phyloP scores from a whole-genome alignment of 2,329 filamentous ascomycete genomes.

The Fusarium pseudograminearum region DNA sequence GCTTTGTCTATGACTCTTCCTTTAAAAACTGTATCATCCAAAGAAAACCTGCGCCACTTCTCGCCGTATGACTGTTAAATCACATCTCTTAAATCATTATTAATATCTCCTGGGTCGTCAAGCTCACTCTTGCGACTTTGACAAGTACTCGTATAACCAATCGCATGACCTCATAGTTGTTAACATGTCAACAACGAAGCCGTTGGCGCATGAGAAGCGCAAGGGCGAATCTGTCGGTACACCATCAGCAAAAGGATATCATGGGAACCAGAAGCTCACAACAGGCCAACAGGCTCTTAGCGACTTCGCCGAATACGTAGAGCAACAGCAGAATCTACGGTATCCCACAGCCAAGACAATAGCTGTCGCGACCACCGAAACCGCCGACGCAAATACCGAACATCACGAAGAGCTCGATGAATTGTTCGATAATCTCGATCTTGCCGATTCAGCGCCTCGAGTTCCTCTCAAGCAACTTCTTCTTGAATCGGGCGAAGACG shows the following conservation, averaged over 20 bases:
- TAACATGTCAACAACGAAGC: conserved; percentile 69
- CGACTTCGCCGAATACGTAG: conserved; percentile 98
- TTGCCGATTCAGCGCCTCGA: conserved; percentile 75
- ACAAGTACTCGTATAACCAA: conserved; percentile 50
- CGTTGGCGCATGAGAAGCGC: conserved; percentile 80
- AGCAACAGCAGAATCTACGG: conserved; percentile 86
- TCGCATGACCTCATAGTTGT: conserved; percentile 42
- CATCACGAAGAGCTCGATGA: conserved; percentile 87
- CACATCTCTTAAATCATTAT: conserved; percentile 2
- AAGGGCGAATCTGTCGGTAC: conserved; percentile 83
- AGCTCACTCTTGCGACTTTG: conserved; percentile 15
- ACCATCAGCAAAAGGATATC: neutral
- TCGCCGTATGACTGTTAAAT: conserved; percentile 1
- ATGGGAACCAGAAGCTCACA: conserved; percentile 16
- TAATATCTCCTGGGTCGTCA: conserved; percentile 14
- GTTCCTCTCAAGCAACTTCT: conserved; percentile 82
- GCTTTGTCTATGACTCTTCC: conserved; percentile 47
- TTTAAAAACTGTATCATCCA: conserved; percentile 6
- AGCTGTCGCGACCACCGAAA: conserved; percentile 46
- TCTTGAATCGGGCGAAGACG: conserved; percentile 70
- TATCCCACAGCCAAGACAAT: conserved; percentile 61
- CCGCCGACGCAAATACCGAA: conserved; percentile 57
- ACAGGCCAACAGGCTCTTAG: conserved; percentile 73
- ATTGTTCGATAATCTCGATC: conserved; percentile 88
- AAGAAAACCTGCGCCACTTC: conserved; percentile 40